A percentile compares a stretch with the other conserved stretches of the same genome.
Conservation (phyloP, 176 grass and related monocot genomes). For the Secale cereale region DNA sequence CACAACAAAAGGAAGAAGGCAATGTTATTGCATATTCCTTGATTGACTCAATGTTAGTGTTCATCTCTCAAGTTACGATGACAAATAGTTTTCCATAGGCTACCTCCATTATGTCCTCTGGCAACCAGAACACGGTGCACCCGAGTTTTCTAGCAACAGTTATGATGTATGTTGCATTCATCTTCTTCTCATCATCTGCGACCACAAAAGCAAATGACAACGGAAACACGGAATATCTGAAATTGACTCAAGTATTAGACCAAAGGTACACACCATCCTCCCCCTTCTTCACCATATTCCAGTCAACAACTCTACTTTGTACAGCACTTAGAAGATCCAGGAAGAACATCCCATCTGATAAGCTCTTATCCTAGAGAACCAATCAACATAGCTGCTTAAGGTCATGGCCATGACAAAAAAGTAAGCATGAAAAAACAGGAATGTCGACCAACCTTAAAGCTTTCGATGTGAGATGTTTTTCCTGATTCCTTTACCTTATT, state of each 20-base stretch:
- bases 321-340: conserved; percentile 88
- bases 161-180: conserved; percentile 95
- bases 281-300: conserved; percentile 81
- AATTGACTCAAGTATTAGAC: background rate
- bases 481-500: conserved; percentile 87
- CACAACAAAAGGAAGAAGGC: background rate
- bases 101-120: conserved; percentile 99
- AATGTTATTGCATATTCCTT: background rate
- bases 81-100: background rate
- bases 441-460: conserved; percentile 71
- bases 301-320: conserved; percentile 71
- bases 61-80: background rate
- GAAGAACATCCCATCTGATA: conserved; percentile 80
- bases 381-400: background rate
- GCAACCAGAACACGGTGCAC: conserved; percentile 86
- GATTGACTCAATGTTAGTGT: background rate
- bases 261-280: conserved; percentile 58
- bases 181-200: conserved; percentile 82
- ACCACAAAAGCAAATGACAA: background rate
- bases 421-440: too few relatives aligned
- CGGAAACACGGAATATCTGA: background rate
- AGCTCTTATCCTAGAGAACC: conserved; percentile 62
- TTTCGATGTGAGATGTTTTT: conserved; percentile 77
- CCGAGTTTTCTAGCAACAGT: conserved; percentile 94
- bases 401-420: background rate